Evolutionary conservation across 2,329 filamentous ascomycete genomes (phyloP), one percentile per base, ranked within the genome.

Genomic region (Ophiostoma angusticollis): DNA sequence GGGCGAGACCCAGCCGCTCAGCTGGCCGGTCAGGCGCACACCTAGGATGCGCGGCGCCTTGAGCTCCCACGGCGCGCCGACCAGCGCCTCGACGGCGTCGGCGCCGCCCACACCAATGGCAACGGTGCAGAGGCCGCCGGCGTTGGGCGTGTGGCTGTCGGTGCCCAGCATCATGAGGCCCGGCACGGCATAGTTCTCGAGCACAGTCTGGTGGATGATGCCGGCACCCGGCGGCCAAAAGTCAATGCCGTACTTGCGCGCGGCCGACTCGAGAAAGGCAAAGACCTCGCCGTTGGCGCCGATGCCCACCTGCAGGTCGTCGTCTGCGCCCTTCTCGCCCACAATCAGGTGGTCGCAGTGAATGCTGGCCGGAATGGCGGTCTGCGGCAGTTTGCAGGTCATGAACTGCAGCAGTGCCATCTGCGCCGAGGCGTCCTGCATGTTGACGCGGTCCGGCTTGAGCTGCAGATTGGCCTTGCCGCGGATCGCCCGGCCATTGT

Each of bases 341-440:
- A 96, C 89, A 63, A 98, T 96, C 78, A 98, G 80, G 61, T 98
- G 91, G 65, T 98, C 91, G 63, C 91, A 98, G 66, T 98, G 91
- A 51, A 96, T 95, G 59, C 87, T 95, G 35, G 91, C 89, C 9
- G 91, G 91, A 35, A 98, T 89, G 9, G 87, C 87, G 2, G 91
- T 94, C 43, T 77, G 77, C 21, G 81, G 82, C 39, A 98, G 71
- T 40, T 85, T 84, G 61, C 91, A 98, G 21, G 84, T 84, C 89
- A 98, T 98, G 70, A 98, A 98, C 63, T 98, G 91, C 51, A 98
- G 67, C 48, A 98, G 67, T 2, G 91, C 91, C 91, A 98, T 98
- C 65, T 98, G 91, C 6, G 91, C 91, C 22, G 85, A 94, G 12
- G 91, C 91, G 67, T 98, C 91, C 63, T 98, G 91, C 91, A 98